phyloP scores from a whole-genome alignment of 805 yeast genomes.

The Starmerella cellae region DNA sequence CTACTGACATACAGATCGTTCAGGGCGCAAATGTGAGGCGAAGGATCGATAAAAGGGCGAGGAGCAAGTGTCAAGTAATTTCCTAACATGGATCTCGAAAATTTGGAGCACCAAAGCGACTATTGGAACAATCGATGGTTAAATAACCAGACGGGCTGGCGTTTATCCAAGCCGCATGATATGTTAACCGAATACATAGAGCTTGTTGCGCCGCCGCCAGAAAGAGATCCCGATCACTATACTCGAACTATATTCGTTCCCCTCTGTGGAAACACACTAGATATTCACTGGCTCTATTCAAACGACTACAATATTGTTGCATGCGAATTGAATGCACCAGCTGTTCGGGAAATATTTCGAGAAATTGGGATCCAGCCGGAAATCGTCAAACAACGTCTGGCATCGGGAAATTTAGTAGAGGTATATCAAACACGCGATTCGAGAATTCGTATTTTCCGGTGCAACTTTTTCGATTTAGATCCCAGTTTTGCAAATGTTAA shows the following conservation, averaged over 20 bases:
- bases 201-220: slow-evolving; percentile 5
- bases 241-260: slow-evolving; percentile 13
- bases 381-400: not conserved
- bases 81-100: not conserved
- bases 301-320: slow-evolving; percentile 9
- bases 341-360: slow-evolving; percentile 8
- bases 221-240: too few relatives aligned
- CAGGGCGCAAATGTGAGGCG: too few relatives aligned
- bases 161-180: slow-evolving; percentile 9
- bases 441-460: slow-evolving; percentile 3
- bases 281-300: slow-evolving; percentile 9
- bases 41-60: too few relatives aligned
- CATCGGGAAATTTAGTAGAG: slow-evolving; percentile 2
- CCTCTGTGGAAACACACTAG: slow-evolving; percentile 13
- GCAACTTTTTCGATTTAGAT: slow-evolving; percentile 13
- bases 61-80: too few relatives aligned
- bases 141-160: slow-evolving; percentile 11
- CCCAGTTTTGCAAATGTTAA: not conserved
- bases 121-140: slow-evolving; percentile 14
- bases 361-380: slow-evolving; percentile 8
- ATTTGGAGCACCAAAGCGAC: slow-evolving; percentile 2
- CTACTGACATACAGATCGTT: too few relatives aligned
- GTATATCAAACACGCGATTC: not conserved
- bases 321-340: slow-evolving; percentile 12
- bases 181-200: slow-evolving; percentile 7